These are phyloP conservation scores for Jacaranda mimosifolia DNA, from an alignment of 257 asterid genomes.

Conservation along the genomic window DNA sequence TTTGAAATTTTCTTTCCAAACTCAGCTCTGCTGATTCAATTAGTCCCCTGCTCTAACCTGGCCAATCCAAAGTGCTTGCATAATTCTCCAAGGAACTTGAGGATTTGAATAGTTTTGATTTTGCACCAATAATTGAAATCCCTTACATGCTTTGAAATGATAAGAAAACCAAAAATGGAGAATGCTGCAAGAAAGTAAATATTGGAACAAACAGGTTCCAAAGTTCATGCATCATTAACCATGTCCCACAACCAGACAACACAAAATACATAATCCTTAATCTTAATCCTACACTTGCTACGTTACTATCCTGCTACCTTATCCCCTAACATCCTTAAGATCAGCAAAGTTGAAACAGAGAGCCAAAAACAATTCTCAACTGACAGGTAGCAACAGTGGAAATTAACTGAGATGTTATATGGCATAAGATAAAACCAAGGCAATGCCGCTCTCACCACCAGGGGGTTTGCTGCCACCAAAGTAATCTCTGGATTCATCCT, in stretches of 20 bases:
- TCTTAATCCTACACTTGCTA: constrained; percentile 28
- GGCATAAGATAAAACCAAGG: constrained; percentile 35
- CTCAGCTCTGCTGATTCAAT: too few species aligned
- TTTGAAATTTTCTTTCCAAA: too few species aligned
- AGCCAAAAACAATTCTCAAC: not conserved
- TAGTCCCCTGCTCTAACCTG: too few species aligned
- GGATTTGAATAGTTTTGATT: too few species aligned
- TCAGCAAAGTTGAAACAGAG: not conserved
- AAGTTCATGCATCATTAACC: not conserved
- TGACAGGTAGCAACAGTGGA: not conserved
- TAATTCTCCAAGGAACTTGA: too few species aligned
- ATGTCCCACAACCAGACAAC: constrained; percentile 24
- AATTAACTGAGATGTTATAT: not conserved
- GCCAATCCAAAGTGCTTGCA: too few species aligned
- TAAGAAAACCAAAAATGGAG: too few species aligned
- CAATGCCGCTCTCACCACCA: constrained; percentile 92
- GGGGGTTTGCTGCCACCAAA: constrained; percentile 92
- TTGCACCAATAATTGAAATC: too few species aligned
- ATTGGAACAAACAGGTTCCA: constrained; percentile 4
- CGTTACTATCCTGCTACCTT: not conserved
- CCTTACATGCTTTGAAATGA: too few species aligned
- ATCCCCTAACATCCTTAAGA: not conserved
- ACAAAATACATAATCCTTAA: constrained; percentile 3
- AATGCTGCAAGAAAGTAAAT: not conserved
- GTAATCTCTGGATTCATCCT: constrained; percentile 75